Evolutionary conservation across 768 basidiomycete species (phyloP).

Genomic region (Lactarius sp.): DNA sequence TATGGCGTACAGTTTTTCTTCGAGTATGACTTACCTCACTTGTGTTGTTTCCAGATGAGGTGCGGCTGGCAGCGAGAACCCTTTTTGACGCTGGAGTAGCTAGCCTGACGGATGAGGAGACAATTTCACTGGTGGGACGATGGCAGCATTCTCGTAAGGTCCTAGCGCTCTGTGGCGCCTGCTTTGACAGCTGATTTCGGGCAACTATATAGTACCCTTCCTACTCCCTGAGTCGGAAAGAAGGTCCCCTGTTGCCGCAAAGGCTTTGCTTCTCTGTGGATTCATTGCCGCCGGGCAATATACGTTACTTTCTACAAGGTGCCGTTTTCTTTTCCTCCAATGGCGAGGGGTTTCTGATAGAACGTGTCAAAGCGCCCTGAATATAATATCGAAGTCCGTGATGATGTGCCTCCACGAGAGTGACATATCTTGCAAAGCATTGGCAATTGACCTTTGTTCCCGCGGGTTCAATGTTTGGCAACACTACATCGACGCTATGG

Average conservation of each 20-base stretch:
- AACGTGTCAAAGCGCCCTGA: constrained; percentile 52
- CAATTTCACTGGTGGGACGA: constrained; percentile 50
- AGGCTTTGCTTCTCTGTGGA: constrained; percentile 78
- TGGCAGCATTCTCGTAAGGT: constrained; percentile 61
- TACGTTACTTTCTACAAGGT: constrained; percentile 70
- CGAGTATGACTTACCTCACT: not conserved
- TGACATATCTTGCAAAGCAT: constrained; percentile 53
- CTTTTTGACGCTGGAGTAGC: constrained; percentile 75
- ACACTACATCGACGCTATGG: constrained; percentile 86
- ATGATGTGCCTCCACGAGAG: constrained; percentile 72
- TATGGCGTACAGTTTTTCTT: constrained; percentile 34
- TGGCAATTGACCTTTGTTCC: constrained; percentile 86
- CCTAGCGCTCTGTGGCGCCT: not conserved
- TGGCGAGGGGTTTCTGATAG: not conserved
- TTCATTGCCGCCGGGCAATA: constrained; percentile 79
- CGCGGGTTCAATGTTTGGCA: constrained; percentile 95
- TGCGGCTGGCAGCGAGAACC: constrained; percentile 69
- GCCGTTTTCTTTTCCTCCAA: constrained; percentile 20
- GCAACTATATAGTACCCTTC: constrained; percentile 47
- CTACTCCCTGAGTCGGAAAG: constrained; percentile 56
- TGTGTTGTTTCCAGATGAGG: constrained; percentile 46
- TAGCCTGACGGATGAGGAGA: constrained; percentile 62
- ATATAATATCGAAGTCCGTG: constrained; percentile 82
- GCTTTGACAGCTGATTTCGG: constrained; percentile 18
- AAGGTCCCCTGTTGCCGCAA: constrained; percentile 53